Percentiles rank a stretch among this genome's conserved stretches.
phyloP scores from a whole-genome alignment of 202 grass and related monocot species.

The Saccharum hybrid region DNA sequence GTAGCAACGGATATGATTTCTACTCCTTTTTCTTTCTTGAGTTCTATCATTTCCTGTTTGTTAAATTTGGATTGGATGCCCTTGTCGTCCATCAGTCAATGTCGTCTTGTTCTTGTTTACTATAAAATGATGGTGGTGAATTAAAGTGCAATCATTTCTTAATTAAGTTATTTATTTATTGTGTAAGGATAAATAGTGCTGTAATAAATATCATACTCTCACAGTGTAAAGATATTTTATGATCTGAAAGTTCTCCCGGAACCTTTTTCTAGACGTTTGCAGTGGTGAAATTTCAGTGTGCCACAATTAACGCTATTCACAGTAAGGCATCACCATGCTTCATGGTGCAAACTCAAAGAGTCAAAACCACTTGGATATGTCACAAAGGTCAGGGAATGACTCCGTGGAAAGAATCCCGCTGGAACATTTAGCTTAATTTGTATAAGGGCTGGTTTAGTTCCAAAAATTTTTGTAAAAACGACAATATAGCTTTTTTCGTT shows the following conservation, averaged over 20 bases:
- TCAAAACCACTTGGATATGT: too few species aligned
- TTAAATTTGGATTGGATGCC: background rate
- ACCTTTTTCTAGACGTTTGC: background rate
- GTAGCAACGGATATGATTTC: slow-evolving; percentile 12
- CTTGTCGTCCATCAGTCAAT: background rate
- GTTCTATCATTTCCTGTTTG: background rate
- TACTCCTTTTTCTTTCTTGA: background rate
- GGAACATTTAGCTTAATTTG: too few species aligned
- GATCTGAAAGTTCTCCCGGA: background rate
- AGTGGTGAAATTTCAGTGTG: background rate
- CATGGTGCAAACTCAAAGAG: too few species aligned
- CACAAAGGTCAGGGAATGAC: too few species aligned
- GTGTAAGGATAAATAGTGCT: background rate
- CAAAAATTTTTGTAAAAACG: too few species aligned
- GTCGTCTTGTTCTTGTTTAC: background rate
- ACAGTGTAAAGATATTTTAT: background rate
- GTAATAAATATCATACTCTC: slow-evolving; percentile 10
- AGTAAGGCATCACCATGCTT: too few species aligned
- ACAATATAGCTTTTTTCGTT: too few species aligned
- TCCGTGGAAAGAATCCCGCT: too few species aligned
- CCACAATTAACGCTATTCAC: too few species aligned
- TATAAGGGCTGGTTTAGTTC: too few species aligned
- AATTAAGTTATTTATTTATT: background rate
- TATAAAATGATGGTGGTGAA: slow-evolving; percentile 13
- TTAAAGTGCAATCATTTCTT: slow-evolving; percentile 10